phyloP scores from a whole-genome alignment of 202 grass and related monocot genomes.

The Dendrocalamus latiflorus region DNA sequence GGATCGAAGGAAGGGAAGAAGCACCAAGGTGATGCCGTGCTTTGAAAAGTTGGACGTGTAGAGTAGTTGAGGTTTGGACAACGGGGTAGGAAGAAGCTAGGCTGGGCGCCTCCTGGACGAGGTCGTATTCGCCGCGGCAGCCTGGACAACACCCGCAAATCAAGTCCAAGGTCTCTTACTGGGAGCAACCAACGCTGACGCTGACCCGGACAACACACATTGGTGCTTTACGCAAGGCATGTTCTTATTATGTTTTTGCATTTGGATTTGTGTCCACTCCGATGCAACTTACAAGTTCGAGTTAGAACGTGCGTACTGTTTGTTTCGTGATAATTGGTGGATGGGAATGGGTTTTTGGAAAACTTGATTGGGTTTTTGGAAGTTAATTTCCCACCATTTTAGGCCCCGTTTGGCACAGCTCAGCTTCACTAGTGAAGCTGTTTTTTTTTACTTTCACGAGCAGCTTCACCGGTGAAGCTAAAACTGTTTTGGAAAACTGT shows the following conservation, averaged over 20 bases:
- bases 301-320: too few species aligned
- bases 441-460: too few species aligned
- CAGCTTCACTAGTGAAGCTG: too few species aligned
- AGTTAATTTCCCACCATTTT: background rate
- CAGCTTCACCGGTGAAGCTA: too few species aligned
- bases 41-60: background rate
- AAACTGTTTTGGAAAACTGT: too few species aligned
- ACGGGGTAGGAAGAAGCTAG: background rate
- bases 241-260: background rate
- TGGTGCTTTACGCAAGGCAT: background rate
- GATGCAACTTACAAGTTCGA: too few species aligned
- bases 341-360: background rate
- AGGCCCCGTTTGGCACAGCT: too few species aligned
- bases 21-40: background rate
- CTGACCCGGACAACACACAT: background rate
- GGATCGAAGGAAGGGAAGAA: slow-evolving; percentile 3
- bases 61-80: slow-evolving; percentile 26
- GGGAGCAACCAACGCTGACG: background rate
- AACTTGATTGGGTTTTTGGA: background rate
- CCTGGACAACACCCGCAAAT: background rate
- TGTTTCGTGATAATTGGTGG: too few species aligned
- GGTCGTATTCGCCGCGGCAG: slow-evolving; percentile 7
- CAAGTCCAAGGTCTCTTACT: background rate
- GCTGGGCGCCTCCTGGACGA: slow-evolving; percentile 19
- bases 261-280: background rate